These are phyloP conservation scores for Russula abietina DNA, from an alignment of 768 basidiomycete genomes.

Conservation along the genomic window DNA sequence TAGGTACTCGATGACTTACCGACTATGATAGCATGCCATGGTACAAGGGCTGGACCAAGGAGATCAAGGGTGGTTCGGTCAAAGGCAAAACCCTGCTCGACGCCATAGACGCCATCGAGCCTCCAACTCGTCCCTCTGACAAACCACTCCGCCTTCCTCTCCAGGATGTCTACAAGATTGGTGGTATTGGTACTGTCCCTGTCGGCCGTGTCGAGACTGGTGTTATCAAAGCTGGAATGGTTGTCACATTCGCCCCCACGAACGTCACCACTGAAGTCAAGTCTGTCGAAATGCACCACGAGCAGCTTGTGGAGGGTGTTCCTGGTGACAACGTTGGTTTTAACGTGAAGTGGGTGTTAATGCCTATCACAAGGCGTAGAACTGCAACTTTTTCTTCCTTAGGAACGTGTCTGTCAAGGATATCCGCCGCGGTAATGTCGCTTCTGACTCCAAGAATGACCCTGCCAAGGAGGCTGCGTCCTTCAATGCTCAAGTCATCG, in stretches of 20 bases:
- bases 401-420: constrained; percentile 99
- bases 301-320: constrained; percentile 87
- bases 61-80: constrained; percentile 83
- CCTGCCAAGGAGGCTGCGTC: constrained; percentile 98
- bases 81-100: constrained; percentile 99
- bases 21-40: constrained; percentile 75
- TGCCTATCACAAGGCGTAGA: neutral
- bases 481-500: constrained; percentile 99
- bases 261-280: constrained; percentile 99
- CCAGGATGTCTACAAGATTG: constrained; percentile 99
- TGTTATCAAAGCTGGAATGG: constrained; percentile 99
- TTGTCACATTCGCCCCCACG: constrained; percentile 92
- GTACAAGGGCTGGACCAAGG: constrained; percentile 99
- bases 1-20: constrained; percentile 9
- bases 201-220: constrained; percentile 99
- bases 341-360: constrained; percentile 80
- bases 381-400: constrained; percentile 13
- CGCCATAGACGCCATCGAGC: constrained; percentile 99
- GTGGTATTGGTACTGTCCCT: constrained; percentile 99
- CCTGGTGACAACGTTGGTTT: constrained; percentile 99
- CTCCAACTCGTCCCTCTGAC: constrained; percentile 93
- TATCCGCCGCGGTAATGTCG: constrained; percentile 99
- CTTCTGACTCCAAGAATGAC: constrained; percentile 99
- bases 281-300: constrained; percentile 99
- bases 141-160: constrained; percentile 99